phyloP scores from a whole-genome alignment of 495 filamentous ascomycete genomes.

The Aspergillus cristatus region DNA sequence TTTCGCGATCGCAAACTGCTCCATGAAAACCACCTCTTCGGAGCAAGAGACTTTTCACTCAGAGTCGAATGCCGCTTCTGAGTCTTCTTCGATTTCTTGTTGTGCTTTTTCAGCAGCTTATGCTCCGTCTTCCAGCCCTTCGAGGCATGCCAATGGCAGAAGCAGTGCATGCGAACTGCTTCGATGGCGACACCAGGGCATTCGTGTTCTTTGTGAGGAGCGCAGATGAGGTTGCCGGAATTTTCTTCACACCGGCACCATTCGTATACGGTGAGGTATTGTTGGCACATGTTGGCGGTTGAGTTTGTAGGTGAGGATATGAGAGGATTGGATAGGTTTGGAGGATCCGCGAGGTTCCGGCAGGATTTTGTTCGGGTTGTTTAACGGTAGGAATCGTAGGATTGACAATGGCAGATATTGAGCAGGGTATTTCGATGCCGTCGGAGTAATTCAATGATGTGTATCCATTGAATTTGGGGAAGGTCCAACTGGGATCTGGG shows the following conservation, averaged over 20 bases:
- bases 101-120: conserved; percentile 15
- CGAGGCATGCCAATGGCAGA: conserved; percentile 33
- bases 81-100: neutral
- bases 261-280: conserved; percentile 33
- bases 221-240: conserved; percentile 24
- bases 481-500: too few species aligned
- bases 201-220: conserved; percentile 18
- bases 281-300: conserved; percentile 31
- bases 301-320: neutral
- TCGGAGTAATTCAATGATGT: too few species aligned
- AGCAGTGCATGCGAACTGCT: conserved; percentile 38
- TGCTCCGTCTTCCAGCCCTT: conserved; percentile 30
- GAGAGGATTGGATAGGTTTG: too few species aligned
- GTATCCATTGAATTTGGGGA: too few species aligned
- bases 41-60: conserved; percentile 23
- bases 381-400: too few species aligned
- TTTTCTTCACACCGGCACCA: conserved; percentile 40
- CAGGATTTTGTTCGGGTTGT: too few species aligned
- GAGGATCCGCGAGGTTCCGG: too few species aligned
- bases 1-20: conserved; percentile 19
- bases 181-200: conserved; percentile 30
- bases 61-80: conserved; percentile 1
- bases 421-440: too few species aligned
- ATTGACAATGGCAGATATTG: too few species aligned
- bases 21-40: conserved; percentile 28